These are phyloP conservation scores for Emmonsiellopsis sp. DNA, from an alignment of 2,329 filamentous ascomycete species.

Conservation along the genomic window DNA sequence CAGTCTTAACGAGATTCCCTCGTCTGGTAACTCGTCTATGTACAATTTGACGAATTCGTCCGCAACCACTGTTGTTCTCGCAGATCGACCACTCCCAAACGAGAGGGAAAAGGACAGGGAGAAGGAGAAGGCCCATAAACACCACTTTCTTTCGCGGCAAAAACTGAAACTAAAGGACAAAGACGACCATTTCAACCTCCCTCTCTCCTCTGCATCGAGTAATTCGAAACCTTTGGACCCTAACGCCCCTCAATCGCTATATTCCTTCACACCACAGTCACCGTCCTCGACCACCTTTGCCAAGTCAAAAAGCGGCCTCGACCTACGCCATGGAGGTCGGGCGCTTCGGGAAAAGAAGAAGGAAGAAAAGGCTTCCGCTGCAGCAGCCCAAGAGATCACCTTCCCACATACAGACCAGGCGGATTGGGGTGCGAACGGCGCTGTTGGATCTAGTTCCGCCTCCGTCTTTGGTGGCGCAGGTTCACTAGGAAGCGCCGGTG, in stretches of 20 bases:
- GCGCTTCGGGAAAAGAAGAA: conserved; percentile 74
- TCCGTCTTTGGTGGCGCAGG: conserved; percentile 27
- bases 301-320: conserved; percentile 73
- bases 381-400: conserved; percentile 11
- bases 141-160: conserved; percentile 57
- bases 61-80: conserved; percentile 50
- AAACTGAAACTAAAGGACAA: conserved; percentile 56
- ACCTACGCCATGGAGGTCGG: conserved; percentile 67
- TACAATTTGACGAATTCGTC: conserved; percentile 56
- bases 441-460: conserved; percentile 17
- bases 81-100: conserved; percentile 28
- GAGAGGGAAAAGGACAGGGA: conserved; percentile 32
- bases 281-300: conserved; percentile 57
- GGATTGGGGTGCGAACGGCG: conserved; percentile 22
- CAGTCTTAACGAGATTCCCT: conserved; percentile 47
- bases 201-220: conserved; percentile 56
- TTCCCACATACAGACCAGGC: conserved; percentile 25
- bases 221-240: conserved; percentile 57
- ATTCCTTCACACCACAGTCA: conserved; percentile 57
- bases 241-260: conserved; percentile 53
- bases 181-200: conserved; percentile 48
- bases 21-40: conserved; percentile 47
- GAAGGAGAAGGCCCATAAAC: conserved; percentile 44
- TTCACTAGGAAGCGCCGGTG: conserved; percentile 25
- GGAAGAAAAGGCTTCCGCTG: conserved; percentile 47